These are phyloP conservation scores for Pelargonium cotyledonis DNA, from an alignment of 441 rosid species.

Conservation along the genomic window DNA sequence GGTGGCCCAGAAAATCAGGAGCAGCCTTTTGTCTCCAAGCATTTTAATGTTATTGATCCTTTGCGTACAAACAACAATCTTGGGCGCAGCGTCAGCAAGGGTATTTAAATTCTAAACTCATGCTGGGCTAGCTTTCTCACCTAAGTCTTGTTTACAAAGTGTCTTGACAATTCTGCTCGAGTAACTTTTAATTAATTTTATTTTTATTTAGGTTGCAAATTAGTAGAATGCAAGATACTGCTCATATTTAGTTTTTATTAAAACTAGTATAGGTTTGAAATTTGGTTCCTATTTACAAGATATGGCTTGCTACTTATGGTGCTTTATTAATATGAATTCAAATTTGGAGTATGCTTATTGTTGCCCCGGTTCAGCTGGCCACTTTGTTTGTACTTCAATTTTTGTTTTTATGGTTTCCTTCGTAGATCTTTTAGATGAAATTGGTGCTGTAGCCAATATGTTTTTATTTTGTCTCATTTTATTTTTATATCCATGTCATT, in stretches of 20 bases:
- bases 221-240: too few relatives aligned
- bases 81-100: constrained; percentile 19
- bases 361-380: not conserved
- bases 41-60: constrained; percentile 23
- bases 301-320: not conserved
- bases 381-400: too few relatives aligned
- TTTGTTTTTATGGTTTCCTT: too few relatives aligned
- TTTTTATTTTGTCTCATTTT: too few relatives aligned
- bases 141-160: not conserved
- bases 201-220: too few relatives aligned
- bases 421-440: too few relatives aligned
- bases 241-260: too few relatives aligned
- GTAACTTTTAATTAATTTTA: not conserved
- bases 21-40: constrained; percentile 12
- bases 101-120: constrained; percentile 13
- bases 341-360: not conserved
- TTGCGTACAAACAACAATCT: constrained; percentile 24
- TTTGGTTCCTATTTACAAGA: not conserved
- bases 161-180: not conserved
- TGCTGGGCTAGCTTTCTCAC: not conserved
- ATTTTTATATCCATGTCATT: too few relatives aligned
- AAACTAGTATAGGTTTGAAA: not conserved
- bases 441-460: too few relatives aligned
- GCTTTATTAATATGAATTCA: not conserved
- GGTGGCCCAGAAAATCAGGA: constrained; percentile 13